Evolutionary conservation across 106 monocot species (phyloP).

Genomic region (Platanthera zijinensis): DNA sequence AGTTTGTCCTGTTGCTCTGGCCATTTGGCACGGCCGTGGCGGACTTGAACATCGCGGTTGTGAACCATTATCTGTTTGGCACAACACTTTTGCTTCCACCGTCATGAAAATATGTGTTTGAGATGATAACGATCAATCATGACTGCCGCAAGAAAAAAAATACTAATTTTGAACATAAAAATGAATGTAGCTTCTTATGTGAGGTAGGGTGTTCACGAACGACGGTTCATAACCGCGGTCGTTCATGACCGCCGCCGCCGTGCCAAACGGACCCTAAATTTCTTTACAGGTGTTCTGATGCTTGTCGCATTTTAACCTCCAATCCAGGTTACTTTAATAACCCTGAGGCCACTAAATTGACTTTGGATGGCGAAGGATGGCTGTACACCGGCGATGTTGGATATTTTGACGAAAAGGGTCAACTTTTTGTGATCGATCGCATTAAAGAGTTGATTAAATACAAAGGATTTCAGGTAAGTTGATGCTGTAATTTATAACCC

Average conservation of each 20-base stretch:
- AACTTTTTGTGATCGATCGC: constrained; percentile 73
- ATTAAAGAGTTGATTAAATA: constrained; percentile 93
- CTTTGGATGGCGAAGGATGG: constrained; percentile 74
- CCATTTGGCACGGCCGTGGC: too few species aligned
- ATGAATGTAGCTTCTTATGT: background rate
- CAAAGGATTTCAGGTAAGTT: constrained; percentile 84
- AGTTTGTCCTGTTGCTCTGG: too few species aligned
- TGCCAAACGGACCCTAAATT: too few species aligned
- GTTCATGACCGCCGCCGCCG: too few species aligned
- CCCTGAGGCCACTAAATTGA: constrained; percentile 57
- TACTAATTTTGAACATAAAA: too few species aligned
- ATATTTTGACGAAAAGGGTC: constrained; percentile 68
- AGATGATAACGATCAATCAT: too few species aligned
- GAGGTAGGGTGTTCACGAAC: background rate
- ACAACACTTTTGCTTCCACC: too few species aligned
- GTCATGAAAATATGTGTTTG: too few species aligned
- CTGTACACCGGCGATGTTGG: constrained; percentile 92
- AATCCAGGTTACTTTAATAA: constrained; percentile 75
- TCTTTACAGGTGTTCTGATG: background rate
- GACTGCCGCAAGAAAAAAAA: too few species aligned
- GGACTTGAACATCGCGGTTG: too few species aligned
- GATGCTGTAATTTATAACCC: background rate
- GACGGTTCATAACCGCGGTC: too few species aligned
- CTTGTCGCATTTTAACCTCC: background rate
- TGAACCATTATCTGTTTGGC: too few species aligned